These are phyloP conservation scores for Piper longum DNA, from an alignment of 164 flowering plant genomes.

Conservation along the genomic window DNA sequence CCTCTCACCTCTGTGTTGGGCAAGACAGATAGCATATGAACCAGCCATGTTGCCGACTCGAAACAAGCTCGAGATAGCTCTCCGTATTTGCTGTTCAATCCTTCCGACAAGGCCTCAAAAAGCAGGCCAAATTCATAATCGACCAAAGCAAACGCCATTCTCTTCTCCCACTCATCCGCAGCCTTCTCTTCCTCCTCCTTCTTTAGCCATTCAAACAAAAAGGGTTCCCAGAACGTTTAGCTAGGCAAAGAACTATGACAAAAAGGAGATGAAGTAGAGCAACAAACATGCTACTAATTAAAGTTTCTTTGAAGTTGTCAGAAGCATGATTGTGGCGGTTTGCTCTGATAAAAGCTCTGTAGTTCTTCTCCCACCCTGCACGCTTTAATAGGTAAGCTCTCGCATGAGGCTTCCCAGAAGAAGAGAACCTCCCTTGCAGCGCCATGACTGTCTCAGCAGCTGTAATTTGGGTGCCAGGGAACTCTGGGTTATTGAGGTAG, in stretches of 20 bases:
- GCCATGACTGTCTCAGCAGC: conserved; percentile 63
- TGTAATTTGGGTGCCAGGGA: conserved; percentile 39
- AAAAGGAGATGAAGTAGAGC: neutral
- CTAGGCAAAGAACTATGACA: neutral
- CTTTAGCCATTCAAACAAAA: neutral
- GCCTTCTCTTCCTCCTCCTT: conserved; percentile 59
- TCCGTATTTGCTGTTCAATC: conserved; percentile 43
- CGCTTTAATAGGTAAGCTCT: conserved; percentile 50
- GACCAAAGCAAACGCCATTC: conserved; percentile 51
- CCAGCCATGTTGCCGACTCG: conserved; percentile 65
- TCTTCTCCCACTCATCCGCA: conserved; percentile 67
- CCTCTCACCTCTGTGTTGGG: conserved; percentile 75
- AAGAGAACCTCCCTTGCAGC: conserved; percentile 64
- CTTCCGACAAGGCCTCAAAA: conserved; percentile 73
- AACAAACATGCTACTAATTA: conserved; percentile 18
- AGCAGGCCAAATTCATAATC: conserved; percentile 72
- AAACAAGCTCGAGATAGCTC: conserved; percentile 49
- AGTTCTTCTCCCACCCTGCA: conserved; percentile 41
- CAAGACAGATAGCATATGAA: conserved; percentile 46
- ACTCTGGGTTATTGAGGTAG: conserved; percentile 46
- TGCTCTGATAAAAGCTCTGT: conserved; percentile 20
- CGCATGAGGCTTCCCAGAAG: conserved; percentile 51
- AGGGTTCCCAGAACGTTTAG: neutral
- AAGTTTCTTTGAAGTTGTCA: conserved; percentile 24
- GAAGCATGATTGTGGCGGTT: conserved; percentile 19